These are phyloP conservation scores for Xylaria sp. DNA, from an alignment of 2,329 filamentous ascomycete species.

Conservation along the genomic window DNA sequence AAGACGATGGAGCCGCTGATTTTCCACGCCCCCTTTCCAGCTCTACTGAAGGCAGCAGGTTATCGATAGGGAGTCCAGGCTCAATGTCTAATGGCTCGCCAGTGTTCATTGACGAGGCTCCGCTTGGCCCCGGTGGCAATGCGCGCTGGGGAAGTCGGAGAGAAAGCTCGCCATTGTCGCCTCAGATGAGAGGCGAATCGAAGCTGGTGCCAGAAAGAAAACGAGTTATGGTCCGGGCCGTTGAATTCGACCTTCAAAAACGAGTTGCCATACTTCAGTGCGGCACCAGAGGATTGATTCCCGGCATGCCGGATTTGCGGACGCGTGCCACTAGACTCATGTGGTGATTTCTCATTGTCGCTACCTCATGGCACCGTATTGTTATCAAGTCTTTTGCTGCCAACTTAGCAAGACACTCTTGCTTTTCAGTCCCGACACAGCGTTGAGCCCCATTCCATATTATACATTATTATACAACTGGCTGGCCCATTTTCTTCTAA, in stretches of 20 bases:
- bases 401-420: background rate
- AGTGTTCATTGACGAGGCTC: constrained; percentile 50
- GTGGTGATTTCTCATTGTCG: constrained; percentile 55
- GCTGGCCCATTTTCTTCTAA: constrained; percentile 32
- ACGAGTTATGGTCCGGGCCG: constrained; percentile 65
- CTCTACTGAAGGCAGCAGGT: constrained; percentile 44
- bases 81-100: constrained; percentile 46
- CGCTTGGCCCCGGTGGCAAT: constrained; percentile 57
- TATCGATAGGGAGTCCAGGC: constrained; percentile 42
- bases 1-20: constrained; percentile 49
- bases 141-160: constrained; percentile 53
- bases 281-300: constrained; percentile 63
- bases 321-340: constrained; percentile 57
- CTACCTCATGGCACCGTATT: background rate
- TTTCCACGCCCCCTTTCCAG: constrained; percentile 45
- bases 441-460: constrained; percentile 4
- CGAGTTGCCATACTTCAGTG: constrained; percentile 62
- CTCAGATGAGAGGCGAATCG: constrained; percentile 39
- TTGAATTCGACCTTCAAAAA: constrained; percentile 66
- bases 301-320: constrained; percentile 59
- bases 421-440: constrained; percentile 1
- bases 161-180: constrained; percentile 40
- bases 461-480: constrained; percentile 30
- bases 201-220: constrained; percentile 61
- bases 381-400: background rate